Percentiles rank a stretch among this genome's conserved stretches.
Conservation (phyloP, 2,329 filamentous ascomycete species). For the Pyrenophora tritici-repentis region DNA sequence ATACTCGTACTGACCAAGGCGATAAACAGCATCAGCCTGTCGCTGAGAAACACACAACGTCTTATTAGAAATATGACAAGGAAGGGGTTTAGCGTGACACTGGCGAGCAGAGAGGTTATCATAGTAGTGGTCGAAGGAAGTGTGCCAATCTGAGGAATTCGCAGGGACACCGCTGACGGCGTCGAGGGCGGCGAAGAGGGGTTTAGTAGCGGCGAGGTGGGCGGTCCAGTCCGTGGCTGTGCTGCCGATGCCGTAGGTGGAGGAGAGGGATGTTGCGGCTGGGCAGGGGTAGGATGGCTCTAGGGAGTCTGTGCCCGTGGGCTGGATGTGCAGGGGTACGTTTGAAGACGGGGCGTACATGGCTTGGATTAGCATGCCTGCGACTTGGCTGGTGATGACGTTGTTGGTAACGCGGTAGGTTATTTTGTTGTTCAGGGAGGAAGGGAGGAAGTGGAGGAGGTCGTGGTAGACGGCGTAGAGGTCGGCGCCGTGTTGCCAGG, state of each 20-base stretch:
- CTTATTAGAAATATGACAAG: too few relatives aligned
- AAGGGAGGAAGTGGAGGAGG: constrained; percentile 69
- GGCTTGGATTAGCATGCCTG: constrained; percentile 72
- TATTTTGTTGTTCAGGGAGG: constrained; percentile 52
- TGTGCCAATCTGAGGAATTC: constrained; percentile 67
- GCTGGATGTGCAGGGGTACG: constrained; percentile 50
- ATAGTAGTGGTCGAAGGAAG: constrained; percentile 79
- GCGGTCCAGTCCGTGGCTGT: constrained; percentile 60
- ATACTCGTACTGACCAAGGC: constrained; percentile 81
- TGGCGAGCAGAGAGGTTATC: constrained; percentile 81
- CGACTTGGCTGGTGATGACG: constrained; percentile 80
- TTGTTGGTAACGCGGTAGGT: constrained; percentile 79
- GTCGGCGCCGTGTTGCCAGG: constrained; percentile 76
- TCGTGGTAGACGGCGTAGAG: constrained; percentile 76
- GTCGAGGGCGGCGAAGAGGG: constrained; percentile 67
- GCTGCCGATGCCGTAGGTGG: constrained; percentile 53
- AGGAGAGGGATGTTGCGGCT: constrained; percentile 53
- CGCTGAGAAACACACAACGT: constrained; percentile 69
- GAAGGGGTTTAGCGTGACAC: constrained; percentile 74
- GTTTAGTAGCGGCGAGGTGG: constrained; percentile 63
- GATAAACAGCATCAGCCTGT: constrained; percentile 71
- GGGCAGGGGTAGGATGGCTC: constrained; percentile 74
- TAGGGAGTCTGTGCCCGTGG: constrained; percentile 68
- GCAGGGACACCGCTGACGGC: constrained; percentile 67
- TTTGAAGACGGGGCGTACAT: constrained; percentile 54